These are phyloP conservation scores for Amniculicola lignicola DNA, from an alignment of 495 filamentous ascomycete species.

Conservation along the genomic window DNA sequence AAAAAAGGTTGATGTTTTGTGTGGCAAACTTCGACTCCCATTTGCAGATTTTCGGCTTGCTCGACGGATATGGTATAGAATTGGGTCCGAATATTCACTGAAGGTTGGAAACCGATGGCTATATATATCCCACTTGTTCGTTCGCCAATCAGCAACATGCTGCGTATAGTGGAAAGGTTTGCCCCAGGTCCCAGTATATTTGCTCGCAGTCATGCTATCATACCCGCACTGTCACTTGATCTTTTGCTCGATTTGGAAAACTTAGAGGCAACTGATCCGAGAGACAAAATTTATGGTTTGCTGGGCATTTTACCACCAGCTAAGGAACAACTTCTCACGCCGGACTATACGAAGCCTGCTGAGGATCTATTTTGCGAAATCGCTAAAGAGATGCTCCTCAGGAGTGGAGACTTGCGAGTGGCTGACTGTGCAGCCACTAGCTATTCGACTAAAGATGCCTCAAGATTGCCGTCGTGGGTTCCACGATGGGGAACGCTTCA, in stretches of 20 bases:
- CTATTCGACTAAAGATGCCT: not conserved
- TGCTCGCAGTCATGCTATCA: no score
- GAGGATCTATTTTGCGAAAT: not conserved
- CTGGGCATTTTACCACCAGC: not conserved
- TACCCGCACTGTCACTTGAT: not conserved
- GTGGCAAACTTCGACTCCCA: not conserved
- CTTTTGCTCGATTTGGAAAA: not conserved
- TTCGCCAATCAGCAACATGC: no score
- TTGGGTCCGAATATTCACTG: not conserved
- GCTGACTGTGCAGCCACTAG: not conserved
- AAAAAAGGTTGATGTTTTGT: not conserved
- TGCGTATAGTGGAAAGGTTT: not conserved
- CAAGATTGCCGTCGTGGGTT: slow-evolving; percentile 5
- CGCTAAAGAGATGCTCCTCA: no score
- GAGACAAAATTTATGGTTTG: not conserved
- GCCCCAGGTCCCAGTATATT: no score
- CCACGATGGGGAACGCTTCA: slow-evolving; percentile 11
- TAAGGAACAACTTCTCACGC: not conserved
- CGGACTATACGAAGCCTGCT: not conserved
- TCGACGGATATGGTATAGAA: not conserved
- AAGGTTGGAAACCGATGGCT: not conserved
- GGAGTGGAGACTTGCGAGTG: not conserved
- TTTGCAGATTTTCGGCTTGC: not conserved
- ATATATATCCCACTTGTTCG: not conserved
- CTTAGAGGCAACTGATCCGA: not conserved